phyloP scores from a whole-genome alignment of 2,329 filamentous ascomycete species.

The Diaporthe longicolla region DNA sequence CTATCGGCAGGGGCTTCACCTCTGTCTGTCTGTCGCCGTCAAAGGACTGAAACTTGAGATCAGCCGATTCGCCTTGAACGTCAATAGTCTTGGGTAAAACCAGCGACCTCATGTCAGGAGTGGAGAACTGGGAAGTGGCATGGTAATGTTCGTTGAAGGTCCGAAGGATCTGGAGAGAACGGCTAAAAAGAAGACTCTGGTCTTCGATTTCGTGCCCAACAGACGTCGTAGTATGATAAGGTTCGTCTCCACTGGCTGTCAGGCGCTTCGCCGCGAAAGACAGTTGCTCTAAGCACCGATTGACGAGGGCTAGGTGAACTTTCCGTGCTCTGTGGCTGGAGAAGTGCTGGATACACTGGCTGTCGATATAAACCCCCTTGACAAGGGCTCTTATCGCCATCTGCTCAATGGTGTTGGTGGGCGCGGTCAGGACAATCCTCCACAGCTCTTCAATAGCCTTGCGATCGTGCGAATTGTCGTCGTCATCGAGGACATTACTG shows the following conservation, averaged over 20 bases:
- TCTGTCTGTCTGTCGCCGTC: constrained; percentile 72
- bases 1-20: constrained; percentile 75
- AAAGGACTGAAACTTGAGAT: constrained; percentile 82
- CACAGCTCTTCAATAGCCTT: constrained; percentile 81
- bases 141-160: constrained; percentile 78
- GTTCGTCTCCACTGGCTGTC: constrained; percentile 59
- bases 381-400: constrained; percentile 80
- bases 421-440: constrained; percentile 82
- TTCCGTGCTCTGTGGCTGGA: constrained; percentile 65
- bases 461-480: constrained; percentile 65
- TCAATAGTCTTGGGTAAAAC: constrained; percentile 66
- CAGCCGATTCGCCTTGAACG: constrained; percentile 74
- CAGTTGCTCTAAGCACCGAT: constrained; percentile 80
- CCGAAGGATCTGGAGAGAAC: constrained; percentile 77
- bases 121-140: constrained; percentile 70
- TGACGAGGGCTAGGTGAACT: constrained; percentile 78
- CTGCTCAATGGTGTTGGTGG: constrained; percentile 74
- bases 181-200: constrained; percentile 75
- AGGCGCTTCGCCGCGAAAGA: constrained; percentile 73
- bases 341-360: constrained; percentile 63
- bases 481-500: constrained; percentile 59
- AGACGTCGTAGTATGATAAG: constrained; percentile 58
- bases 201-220: constrained; percentile 56
- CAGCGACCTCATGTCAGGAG: constrained; percentile 68
- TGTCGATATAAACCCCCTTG: constrained; percentile 77